Conservation (phyloP, 306 rosid genomes). For the Lathyrus oleraceus region DNA sequence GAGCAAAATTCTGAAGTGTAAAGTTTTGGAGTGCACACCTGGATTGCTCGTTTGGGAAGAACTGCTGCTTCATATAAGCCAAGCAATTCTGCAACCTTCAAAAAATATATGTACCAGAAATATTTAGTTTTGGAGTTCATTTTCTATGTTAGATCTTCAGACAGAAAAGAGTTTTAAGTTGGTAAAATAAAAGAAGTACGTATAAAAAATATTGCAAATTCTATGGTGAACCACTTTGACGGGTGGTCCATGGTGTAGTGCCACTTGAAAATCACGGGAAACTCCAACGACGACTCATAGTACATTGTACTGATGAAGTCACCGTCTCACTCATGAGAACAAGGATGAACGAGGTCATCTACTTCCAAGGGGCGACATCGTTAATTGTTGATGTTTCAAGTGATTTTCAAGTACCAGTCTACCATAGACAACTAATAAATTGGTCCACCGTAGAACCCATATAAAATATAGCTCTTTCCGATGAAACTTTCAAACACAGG, state of each 20-base stretch:
- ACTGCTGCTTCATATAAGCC: constrained; percentile 86
- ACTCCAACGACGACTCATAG: neutral
- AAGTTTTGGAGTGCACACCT: constrained; percentile 52
- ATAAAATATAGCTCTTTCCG: neutral
- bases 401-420: neutral
- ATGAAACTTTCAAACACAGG: neutral
- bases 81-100: constrained; percentile 82
- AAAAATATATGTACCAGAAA: constrained; percentile 29
- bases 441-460: neutral
- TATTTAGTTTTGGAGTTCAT: constrained; percentile 14
- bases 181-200: constrained; percentile 16
- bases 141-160: neutral
- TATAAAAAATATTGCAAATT: neutral
- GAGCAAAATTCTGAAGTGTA: constrained; percentile 18
- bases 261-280: neutral
- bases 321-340: neutral
- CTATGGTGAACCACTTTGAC: neutral
- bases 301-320: neutral
- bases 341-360: neutral
- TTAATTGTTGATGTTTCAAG: neutral
- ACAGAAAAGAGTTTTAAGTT: neutral
- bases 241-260: neutral
- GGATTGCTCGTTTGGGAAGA: constrained; percentile 96
- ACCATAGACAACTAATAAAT: neutral
- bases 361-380: neutral